Percentiles rank a stretch among this genome's conserved stretches.
phyloP scores from a whole-genome alignment of 2,329 filamentous ascomycete genomes.

The Phyllosticta capitalensis region DNA sequence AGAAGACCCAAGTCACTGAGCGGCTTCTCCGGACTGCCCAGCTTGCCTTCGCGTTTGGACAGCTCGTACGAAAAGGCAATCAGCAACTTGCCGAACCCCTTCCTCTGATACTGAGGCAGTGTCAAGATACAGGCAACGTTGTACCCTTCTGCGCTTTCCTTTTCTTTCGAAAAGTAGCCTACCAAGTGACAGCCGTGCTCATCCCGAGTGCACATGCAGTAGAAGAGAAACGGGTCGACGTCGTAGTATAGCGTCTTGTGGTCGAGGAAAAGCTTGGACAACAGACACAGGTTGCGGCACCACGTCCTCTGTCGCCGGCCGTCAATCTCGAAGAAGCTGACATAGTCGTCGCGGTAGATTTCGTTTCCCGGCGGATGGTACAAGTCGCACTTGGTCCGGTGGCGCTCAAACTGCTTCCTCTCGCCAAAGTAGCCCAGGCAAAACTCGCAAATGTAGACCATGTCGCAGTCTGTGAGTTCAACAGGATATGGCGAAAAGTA shows the following conservation, averaged over 20 bases:
- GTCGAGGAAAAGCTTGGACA: slow-evolving; percentile 93
- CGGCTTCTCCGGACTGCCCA: slow-evolving; percentile 94
- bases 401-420: slow-evolving; percentile 70
- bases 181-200: slow-evolving; percentile 89
- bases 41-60: slow-evolving; percentile 86
- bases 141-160: slow-evolving; percentile 92
- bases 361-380: slow-evolving; percentile 95
- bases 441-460: slow-evolving; percentile 96
- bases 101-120: slow-evolving; percentile 88
- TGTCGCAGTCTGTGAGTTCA: slow-evolving; percentile 74
- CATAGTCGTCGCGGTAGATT: slow-evolving; percentile 88
- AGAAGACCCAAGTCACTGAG: slow-evolving; percentile 86
- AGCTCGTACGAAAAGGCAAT: slow-evolving; percentile 98
- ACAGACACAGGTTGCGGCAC: slow-evolving; percentile 88
- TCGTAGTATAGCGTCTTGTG: slow-evolving; percentile 99
- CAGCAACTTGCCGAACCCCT: slow-evolving; percentile 83
- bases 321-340: slow-evolving; percentile 97
- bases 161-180: slow-evolving; percentile 99
- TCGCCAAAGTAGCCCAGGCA: slow-evolving; percentile 87
- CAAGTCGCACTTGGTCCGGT: slow-evolving; percentile 81
- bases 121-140: slow-evolving; percentile 98
- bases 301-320: slow-evolving; percentile 88
- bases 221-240: slow-evolving; percentile 97
- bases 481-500: slow-evolving; percentile 98
- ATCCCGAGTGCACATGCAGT: slow-evolving; percentile 87